Base-by-base conservation (phyloP, 371 early-diverging fungal genomes). In the Spiromyces aspiralis region DNA sequence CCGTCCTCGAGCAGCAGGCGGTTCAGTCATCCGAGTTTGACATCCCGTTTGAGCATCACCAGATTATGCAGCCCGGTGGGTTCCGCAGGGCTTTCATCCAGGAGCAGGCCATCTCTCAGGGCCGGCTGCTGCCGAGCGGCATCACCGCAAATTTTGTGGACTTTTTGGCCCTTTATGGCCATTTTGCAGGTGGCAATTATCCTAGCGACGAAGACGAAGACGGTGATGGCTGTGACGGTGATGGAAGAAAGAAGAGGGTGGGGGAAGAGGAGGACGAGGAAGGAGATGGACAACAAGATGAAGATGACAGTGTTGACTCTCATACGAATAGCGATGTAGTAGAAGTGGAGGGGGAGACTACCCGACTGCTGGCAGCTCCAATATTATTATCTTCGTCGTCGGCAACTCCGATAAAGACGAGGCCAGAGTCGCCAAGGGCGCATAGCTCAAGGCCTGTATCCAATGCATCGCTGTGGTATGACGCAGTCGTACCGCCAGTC, bases 161-260 rank as follows among this genome's bases (percentile, higher is more conserved):
- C 62, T 91, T 91, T 56, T 62, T 94, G 49, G 84, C 81, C 48
- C 70, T 94, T 48, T 91, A 83, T 60, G 89, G 90, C 20, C 86
- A 86, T 60, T 94, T 88, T 70, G 94, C 88, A 3, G 94, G 92
- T 21, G 92, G 88, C 57, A 84, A 88, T 54, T 67, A 79, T 48
- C 85, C 85, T 43, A 83, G 83, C 44, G 84, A 77, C 25, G 73
- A 50, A 20, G 27, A 43, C 23, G 63, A 62, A 13, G 60, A 56
- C 25, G 62, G 52, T n/a, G 49, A 49, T 4, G n/a, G n/a, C n/a
- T n/a, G n/a, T n/a, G n/a, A n/a, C n/a, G n/a, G n/a, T n/a, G n/a
- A n/a, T n/a, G n/a, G n/a, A n/a, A n/a, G n/a, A n/a, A n/a, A n/a
- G n/a, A n/a, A n/a, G n/a, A 23, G 21, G 19, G 44, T 52, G 21